Conservation (phyloP, 768 basidiomycete species). For the Dendrothele bispora region DNA sequence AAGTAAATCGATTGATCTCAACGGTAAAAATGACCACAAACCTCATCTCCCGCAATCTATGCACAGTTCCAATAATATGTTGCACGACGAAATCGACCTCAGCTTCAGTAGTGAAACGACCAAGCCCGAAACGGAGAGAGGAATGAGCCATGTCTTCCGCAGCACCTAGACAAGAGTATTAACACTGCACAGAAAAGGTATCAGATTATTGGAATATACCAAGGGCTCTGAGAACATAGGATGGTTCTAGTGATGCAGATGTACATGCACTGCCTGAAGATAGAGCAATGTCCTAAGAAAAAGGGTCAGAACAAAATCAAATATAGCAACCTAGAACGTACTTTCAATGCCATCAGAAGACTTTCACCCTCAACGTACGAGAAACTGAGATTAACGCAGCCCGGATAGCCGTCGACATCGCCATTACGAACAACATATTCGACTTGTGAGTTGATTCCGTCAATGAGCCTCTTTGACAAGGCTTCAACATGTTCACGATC, state of each 20-base stretch:
- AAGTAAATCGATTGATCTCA: slow-evolving; percentile 7
- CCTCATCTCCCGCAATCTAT: slow-evolving; percentile 92
- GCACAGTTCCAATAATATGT: slow-evolving; percentile 86
- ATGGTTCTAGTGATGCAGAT: slow-evolving; percentile 96
- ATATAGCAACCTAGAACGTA: slow-evolving; percentile 24
- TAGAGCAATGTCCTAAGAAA: slow-evolving; percentile 82
- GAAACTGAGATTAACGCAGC: slow-evolving; percentile 94
- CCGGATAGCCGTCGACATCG: slow-evolving; percentile 87
- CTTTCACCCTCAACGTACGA: slow-evolving; percentile 98
- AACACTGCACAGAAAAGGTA: neutral
- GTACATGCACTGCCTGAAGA: slow-evolving; percentile 99
- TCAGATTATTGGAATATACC: slow-evolving; percentile 41
- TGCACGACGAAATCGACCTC: slow-evolving; percentile 94
- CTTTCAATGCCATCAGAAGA: slow-evolving; percentile 96
- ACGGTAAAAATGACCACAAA: slow-evolving; percentile 20
- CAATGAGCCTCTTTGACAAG: slow-evolving; percentile 79
- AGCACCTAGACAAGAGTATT: slow-evolving; percentile 53
- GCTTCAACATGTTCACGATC: slow-evolving; percentile 75
- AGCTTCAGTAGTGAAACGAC: slow-evolving; percentile 95
- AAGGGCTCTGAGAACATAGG: slow-evolving; percentile 94
- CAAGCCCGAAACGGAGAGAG: slow-evolving; percentile 95
- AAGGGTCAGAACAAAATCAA: slow-evolving; percentile 8
- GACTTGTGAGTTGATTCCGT: slow-evolving; percentile 78
- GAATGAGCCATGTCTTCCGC: slow-evolving; percentile 99
- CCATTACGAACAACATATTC: slow-evolving; percentile 95